These are phyloP conservation scores for Pichia kluyveri DNA, from an alignment of 805 yeast species.

Conservation along the genomic window DNA sequence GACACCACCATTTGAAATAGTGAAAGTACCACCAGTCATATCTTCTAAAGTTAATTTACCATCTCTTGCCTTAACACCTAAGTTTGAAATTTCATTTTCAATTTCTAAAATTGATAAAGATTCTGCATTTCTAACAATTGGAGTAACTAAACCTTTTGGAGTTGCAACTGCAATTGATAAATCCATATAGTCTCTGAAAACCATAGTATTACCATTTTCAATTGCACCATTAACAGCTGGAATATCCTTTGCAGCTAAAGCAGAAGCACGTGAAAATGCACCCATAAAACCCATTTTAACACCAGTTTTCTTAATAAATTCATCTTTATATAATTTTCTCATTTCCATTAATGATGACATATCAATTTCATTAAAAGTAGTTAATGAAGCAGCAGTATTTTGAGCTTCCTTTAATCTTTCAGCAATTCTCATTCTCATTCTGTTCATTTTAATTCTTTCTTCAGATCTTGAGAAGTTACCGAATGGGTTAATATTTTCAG, in stretches of 20 bases:
- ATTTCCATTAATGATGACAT: conserved; percentile 86
- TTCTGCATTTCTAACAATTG: conserved; percentile 96
- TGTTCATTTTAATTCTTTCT: conserved; percentile 94
- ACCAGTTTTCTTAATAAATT: conserved; percentile 86
- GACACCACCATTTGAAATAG: conserved; percentile 98
- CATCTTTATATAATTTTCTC: conserved; percentile 96
- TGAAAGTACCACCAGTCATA: conserved; percentile 99
- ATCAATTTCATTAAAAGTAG: conserved; percentile 97
- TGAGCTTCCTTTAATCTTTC: conserved; percentile 99
- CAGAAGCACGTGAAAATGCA: conserved; percentile 87
- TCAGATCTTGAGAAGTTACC: conserved; percentile 71
- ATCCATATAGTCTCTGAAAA: conserved; percentile 93
- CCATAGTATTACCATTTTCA: conserved; percentile 85
- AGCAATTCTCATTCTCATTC: conserved; percentile 98
- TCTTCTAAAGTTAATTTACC: conserved; percentile 94
- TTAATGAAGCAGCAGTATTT: conserved; percentile 95
- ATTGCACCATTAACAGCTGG: conserved; percentile 96
- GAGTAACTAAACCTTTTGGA: conserved; percentile 98
- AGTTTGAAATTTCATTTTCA: conserved; percentile 71
- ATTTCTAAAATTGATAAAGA: conserved; percentile 79
- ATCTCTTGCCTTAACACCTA: conserved; percentile 93
- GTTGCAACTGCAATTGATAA: conserved; percentile 97
- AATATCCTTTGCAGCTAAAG: conserved; percentile 86
- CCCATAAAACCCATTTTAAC: conserved; percentile 98
- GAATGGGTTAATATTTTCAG: conserved; percentile 22